Percentiles rank a stretch among this genome's conserved stretches.
Conservation (phyloP, 257 asterid species). For the Ligustrum vulgare region DNA sequence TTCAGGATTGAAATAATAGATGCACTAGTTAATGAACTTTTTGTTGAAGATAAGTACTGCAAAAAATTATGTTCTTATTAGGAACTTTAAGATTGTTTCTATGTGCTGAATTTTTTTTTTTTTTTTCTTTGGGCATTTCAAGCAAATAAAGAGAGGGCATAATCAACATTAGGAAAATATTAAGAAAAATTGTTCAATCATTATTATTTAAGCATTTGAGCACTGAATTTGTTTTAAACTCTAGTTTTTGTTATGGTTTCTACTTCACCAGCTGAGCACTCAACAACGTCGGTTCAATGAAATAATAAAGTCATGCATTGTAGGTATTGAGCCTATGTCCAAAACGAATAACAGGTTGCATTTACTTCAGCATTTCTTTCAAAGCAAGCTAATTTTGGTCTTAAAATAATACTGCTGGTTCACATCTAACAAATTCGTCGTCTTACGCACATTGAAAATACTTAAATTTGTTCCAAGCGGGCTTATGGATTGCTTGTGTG, state of each 20-base stretch:
- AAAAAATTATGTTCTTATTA: neutral
- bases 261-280: neutral
- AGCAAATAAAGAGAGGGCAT: neutral
- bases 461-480: neutral
- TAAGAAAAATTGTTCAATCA: neutral
- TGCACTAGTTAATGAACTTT: neutral
- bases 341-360: neutral
- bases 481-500: neutral
- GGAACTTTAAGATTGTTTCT: neutral
- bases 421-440: neutral
- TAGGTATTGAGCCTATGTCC: neutral
- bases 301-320: neutral
- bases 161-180: neutral
- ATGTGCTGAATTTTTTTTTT: neutral
- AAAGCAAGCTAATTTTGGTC: neutral
- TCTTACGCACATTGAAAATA: neutral
- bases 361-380: neutral
- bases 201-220: neutral
- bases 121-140: neutral
- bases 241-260: neutral
- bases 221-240: neutral
- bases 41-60: neutral
- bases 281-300: neutral
- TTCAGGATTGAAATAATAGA: neutral
- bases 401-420: neutral